Percentiles rank a stretch among this genome's conserved stretches.
phyloP scores from a whole-genome alignment of 345 rosid genomes.

The Citrus medica region DNA sequence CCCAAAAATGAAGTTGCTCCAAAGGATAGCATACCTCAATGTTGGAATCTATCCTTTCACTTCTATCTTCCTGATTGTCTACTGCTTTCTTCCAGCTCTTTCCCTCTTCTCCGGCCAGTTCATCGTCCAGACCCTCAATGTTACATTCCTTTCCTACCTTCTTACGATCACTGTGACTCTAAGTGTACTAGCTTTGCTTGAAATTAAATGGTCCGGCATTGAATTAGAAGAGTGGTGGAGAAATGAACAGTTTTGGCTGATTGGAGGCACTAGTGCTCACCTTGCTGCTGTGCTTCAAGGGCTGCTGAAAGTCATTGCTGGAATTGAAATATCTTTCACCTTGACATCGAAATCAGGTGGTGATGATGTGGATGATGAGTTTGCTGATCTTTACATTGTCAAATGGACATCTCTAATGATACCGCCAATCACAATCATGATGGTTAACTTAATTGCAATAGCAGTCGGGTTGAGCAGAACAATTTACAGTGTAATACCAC shows the following conservation, averaged over 20 bases:
- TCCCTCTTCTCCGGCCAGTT: constrained; percentile 97
- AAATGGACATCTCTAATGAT: constrained; percentile 92
- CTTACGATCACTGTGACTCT: constrained; percentile 73
- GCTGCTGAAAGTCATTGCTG: constrained; percentile 81
- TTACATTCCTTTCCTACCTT: constrained; percentile 82
- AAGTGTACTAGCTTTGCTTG: constrained; percentile 77
- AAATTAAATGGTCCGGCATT: constrained; percentile 97
- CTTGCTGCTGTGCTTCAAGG: constrained; percentile 98
- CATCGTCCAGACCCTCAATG: constrained; percentile 78
- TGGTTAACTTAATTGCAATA: constrained; percentile 85
- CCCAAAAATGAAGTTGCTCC: constrained; percentile 80
- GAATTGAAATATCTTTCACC: constrained; percentile 92
- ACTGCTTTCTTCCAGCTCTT: constrained; percentile 95
- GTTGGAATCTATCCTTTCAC: constrained; percentile 98
- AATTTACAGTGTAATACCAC: constrained; percentile 73
- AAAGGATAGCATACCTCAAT: constrained; percentile 87
- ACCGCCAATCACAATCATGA: constrained; percentile 88
- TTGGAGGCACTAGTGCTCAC: constrained; percentile 96
- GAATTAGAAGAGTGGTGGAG: constrained; percentile 97
- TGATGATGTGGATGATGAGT: constrained; percentile 90
- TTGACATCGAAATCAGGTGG: constrained; percentile 83
- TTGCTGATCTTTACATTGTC: constrained; percentile 78
- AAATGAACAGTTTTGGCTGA: constrained; percentile 97
- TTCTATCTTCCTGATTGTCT: constrained; percentile 88
- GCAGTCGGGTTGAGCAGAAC: constrained; percentile 95